These are phyloP conservation scores for Marasmius fiardii DNA, from an alignment of 1,284 basidiomycete species.

Conservation along the genomic window DNA sequence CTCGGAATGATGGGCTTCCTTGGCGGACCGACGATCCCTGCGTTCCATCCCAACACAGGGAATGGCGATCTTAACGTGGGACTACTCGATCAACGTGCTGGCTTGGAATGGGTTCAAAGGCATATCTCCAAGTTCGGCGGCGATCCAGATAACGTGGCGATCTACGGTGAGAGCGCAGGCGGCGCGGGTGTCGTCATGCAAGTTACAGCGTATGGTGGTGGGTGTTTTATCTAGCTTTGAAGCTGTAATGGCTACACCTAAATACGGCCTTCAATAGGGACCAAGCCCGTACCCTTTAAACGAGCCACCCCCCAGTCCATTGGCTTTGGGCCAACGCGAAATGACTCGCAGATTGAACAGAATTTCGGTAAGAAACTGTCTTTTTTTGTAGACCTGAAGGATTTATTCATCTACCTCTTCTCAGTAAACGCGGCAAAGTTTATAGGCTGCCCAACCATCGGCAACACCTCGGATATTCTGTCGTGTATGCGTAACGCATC, in stretches of 20 bases:
- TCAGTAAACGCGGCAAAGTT: constrained; percentile 28
- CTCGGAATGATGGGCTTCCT: constrained; percentile 43
- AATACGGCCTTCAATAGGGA: constrained; percentile 21
- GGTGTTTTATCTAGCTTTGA: background rate
- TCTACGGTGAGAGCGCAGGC: constrained; percentile 44
- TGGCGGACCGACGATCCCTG: constrained; percentile 26
- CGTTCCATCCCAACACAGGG: constrained; percentile 8
- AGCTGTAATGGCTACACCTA: background rate
- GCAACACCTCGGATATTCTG: constrained; percentile 24
- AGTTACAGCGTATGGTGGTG: constrained; percentile 38
- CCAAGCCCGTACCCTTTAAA: constrained; percentile 33
- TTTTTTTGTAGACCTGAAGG: background rate
- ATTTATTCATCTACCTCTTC: background rate
- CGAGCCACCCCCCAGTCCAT: constrained; percentile 40
- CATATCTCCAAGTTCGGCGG: constrained; percentile 43
- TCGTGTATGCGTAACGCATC: constrained; percentile 37
- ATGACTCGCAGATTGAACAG: constrained; percentile 26
- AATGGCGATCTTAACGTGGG: constrained; percentile 40
- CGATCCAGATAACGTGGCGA: constrained; percentile 36
- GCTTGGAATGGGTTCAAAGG: constrained; percentile 43
- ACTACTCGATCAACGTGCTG: constrained; percentile 43
- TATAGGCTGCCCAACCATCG: constrained; percentile 30
- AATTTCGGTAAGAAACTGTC: constrained; percentile 27
- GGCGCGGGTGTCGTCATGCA: constrained; percentile 43
- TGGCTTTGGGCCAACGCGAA: constrained; percentile 36